Conservation (phyloP, 2,329 filamentous ascomycete genomes). For the Fusarium piperis region DNA sequence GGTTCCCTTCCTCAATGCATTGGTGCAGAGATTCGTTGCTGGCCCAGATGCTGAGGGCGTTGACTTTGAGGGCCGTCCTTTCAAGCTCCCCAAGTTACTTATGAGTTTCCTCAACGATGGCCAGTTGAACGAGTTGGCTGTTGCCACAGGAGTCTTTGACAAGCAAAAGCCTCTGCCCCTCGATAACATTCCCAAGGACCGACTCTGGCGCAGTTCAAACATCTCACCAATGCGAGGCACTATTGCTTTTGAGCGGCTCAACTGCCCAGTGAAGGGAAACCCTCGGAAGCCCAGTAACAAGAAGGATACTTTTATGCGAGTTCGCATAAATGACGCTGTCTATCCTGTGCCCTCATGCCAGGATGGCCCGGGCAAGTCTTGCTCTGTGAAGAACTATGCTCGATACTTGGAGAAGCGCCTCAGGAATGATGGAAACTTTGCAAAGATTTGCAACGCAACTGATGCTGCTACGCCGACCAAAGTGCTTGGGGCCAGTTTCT, state of each 20-base stretch:
- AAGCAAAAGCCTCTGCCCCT: constrained; percentile 59
- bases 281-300: neutral
- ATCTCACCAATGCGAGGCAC: constrained; percentile 73
- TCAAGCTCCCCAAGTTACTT: constrained; percentile 65
- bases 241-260: constrained; percentile 70
- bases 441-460: constrained; percentile 58
- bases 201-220: constrained; percentile 64
- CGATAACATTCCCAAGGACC: constrained; percentile 55
- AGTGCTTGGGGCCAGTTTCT: constrained; percentile 60
- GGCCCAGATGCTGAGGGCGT: constrained; percentile 62
- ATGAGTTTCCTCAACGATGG: constrained; percentile 73
- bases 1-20: constrained; percentile 66
- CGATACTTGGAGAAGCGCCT: constrained; percentile 42
- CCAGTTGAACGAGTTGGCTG: constrained; percentile 69
- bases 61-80: constrained; percentile 55
- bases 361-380: constrained; percentile 64
- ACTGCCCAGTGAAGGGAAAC: constrained; percentile 50
- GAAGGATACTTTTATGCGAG: constrained; percentile 61
- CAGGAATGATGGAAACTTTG: constrained; percentile 59
- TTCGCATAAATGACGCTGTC: constrained; percentile 69
- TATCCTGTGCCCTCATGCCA: constrained; percentile 67
- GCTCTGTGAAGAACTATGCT: constrained; percentile 57
- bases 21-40: constrained; percentile 62
- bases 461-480: constrained; percentile 49
- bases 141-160: constrained; percentile 70